Base-by-base conservation (phyloP, 1,284 basidiomycete genomes). In the Ganoderma leucocontextum region DNA sequence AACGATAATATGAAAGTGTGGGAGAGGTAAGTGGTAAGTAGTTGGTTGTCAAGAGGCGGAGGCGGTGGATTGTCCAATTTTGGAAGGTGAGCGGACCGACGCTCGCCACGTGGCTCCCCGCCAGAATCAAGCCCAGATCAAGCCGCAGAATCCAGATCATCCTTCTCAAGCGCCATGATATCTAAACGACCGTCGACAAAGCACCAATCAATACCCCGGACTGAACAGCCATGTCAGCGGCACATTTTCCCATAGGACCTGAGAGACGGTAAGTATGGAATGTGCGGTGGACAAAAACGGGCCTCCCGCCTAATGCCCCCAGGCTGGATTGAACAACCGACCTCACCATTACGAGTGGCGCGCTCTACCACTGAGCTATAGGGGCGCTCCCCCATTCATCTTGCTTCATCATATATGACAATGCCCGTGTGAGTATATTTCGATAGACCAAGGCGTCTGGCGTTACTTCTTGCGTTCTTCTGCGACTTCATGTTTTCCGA, bases 401-500 rank as follows among this genome's bases (percentile, higher is more conserved):
- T 29, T 29, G 29, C 29, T 29, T 29, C 29, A 29, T 29, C 2
- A 29, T 29, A 29, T 29, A 29, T 29, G 1, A 29, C 1, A 2
- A 29, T 29, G 29, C 29, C 29, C 29, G 29, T 29, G 29, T 29
- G 2, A 29, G 1, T 2, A 29, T 29, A 2, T 29, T 29, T 29
- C 29, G 2, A 29, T 29, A 29, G 1, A 29, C 29, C 29, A 29
- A 29, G 29, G 29, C 29, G 29, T 36, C 35, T 59, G 6, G 36
- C 6, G 35, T 42, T 22, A 8, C 10, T 25, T 8, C 25, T 29
- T 58, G 29, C 35, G 57, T 58, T 29, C 29, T 29, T 29, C 29
- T 29, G 29, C 29, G 29, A 29, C 29, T 29, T 7, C 38, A 83
- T 86, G 83, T 73, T 85, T 52, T 89, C 87, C 4, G 87, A 87